A percentile compares a stretch with the other conserved stretches of the same genome.
These are phyloP conservation scores for Syncephalastrum monosporum DNA, from an alignment of 371 early-diverging fungal species.

Conservation along the genomic window DNA sequence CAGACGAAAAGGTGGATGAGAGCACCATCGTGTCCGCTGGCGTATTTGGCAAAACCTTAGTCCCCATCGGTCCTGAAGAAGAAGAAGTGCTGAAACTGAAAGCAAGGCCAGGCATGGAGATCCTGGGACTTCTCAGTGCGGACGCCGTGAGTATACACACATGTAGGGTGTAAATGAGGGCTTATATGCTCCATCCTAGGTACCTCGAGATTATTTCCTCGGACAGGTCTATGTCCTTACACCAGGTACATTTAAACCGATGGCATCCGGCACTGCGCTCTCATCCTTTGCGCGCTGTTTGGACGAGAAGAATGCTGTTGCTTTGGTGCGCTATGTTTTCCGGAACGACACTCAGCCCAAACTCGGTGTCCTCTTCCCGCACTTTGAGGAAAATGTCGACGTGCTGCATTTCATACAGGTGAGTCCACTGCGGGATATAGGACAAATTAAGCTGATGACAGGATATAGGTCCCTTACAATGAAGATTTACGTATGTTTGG, in stretches of 20 bases:
- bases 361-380: conserved; percentile 63
- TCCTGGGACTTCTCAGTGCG: conserved; percentile 57
- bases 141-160: conserved; percentile 26
- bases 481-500: conserved; percentile 63
- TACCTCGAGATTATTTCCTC: conserved; percentile 60
- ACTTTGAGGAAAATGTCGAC: conserved; percentile 43
- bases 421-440: conserved; percentile 6
- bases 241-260: conserved; percentile 19
- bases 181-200: conserved; percentile 26
- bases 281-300: conserved; percentile 58
- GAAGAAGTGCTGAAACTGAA: conserved; percentile 54
- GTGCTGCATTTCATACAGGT: conserved; percentile 61
- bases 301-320: conserved; percentile 43
- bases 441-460: neutral
- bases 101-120: conserved; percentile 57
- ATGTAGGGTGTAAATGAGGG: neutral
- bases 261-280: conserved; percentile 41
- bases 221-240: conserved; percentile 52
- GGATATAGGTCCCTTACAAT: conserved; percentile 62
- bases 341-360: conserved; percentile 56
- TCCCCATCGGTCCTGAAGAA: conserved; percentile 63
- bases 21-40: conserved; percentile 37
- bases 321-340: conserved; percentile 66
- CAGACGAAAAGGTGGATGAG: conserved; percentile 25
- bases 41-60: conserved; percentile 66